Evolutionary conservation across 2,329 filamentous ascomycete species (phyloP), one percentile per base, ranked within the genome.

Genomic region (Dactylellina drechsleri): DNA sequence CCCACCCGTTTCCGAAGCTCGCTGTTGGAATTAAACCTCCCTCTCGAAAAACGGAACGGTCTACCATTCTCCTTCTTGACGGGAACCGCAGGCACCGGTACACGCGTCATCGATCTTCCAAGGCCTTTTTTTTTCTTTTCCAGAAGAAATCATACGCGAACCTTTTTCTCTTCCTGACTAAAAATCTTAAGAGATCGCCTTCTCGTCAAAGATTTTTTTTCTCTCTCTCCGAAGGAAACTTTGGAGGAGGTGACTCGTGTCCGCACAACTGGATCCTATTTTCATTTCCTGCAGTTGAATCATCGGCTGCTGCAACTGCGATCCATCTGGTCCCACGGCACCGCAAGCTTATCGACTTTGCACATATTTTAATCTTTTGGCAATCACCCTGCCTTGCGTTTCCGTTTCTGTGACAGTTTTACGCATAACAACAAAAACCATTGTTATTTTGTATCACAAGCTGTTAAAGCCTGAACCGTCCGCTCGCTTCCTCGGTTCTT

Each of bases 41-140:
- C 20, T 68, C 49, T 36, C 40, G 57, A 57, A 67, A 58, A 36
- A 41, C 65, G 57, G 43, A 75, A 52, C 71, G 43, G 71, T 50
- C 47, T 56, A 67, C 62, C 20, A 75, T 58, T 58, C 57, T 67
- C 65, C 70, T 36, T 49, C 45, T 75, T 68, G 64, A 68, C 64
- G 71, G 31, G 59, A 75, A 75, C 71, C 71, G 71, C 71, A 75
- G 71, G 71, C 57, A 75, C 59, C 71, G 71, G 71, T 75, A 64
- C 59, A 68, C 71, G 70, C 70, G 70, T 74, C 70, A 58, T 74
- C 70, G 70, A 66, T 57, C 31, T 50, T 52, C 16, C 52, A 59
- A 57, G 47, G 49, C 36, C 10, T 58, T 52, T 66, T 16, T 52
- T 50, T 66, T 56, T 66, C 47, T 28, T 66, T 57, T 56, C 54